Conservation (phyloP, 2,329 filamentous ascomycete genomes). For the Bipolaris bicolor region DNA sequence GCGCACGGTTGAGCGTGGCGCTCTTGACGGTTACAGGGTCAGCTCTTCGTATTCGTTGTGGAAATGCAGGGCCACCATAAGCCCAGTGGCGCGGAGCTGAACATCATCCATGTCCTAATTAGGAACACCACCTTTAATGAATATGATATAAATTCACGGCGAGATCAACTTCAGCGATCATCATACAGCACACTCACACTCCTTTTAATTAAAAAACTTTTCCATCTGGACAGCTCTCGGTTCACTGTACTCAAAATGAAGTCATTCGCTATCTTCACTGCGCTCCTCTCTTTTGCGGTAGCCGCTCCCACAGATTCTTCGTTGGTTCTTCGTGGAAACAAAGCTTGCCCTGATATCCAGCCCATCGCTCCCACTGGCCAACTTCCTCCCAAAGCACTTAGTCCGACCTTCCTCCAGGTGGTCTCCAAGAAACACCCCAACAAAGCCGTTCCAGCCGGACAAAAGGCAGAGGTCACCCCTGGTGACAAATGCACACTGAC, state of each 20-base stretch:
- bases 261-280: conserved; percentile 11
- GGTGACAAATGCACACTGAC: conserved; percentile 27
- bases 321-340: not conserved
- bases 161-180: not conserved
- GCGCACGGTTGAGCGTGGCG: not conserved
- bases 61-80: not conserved
- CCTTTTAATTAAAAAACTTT: not conserved
- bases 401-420: conserved; percentile 16
- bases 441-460: conserved; percentile 18
- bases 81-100: not conserved
- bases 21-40: not conserved
- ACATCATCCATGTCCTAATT: not conserved
- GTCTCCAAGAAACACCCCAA: conserved; percentile 20
- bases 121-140: not conserved
- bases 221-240: not conserved
- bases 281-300: conserved; percentile 2
- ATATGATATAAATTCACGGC: not conserved
- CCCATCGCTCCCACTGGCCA: conserved; percentile 20
- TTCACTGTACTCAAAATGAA: conserved; percentile 16
- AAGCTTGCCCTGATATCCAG: conserved; percentile 16
- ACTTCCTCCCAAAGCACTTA: conserved; percentile 16
- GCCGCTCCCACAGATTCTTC: conserved; percentile 6
- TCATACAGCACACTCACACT: not conserved
- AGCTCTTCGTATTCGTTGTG: conserved; percentile 1
- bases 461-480: conserved; percentile 20